A percentile compares a stretch with the other conserved stretches of the same genome.
Evolutionary conservation across 176 grass and related monocot genomes (phyloP).

Genomic region (Oryza rufipogon): DNA sequence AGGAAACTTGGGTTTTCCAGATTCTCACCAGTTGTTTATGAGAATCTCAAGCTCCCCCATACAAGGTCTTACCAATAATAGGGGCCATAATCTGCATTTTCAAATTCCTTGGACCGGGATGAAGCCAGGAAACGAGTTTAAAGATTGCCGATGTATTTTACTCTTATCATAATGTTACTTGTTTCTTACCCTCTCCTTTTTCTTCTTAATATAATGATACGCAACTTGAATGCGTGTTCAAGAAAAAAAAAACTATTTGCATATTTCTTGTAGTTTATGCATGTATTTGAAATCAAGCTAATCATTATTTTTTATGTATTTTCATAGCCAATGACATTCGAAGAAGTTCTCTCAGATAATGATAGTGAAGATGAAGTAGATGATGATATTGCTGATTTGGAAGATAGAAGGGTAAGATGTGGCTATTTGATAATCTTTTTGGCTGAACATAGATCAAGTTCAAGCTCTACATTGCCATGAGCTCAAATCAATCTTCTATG

Average conservation of each 20-base stretch:
- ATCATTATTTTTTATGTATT: slow-evolving; percentile 4
- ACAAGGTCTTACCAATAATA: too few species aligned
- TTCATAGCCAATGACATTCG: slow-evolving; percentile 72
- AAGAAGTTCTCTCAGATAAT: slow-evolving; percentile 69
- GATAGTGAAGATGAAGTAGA: slow-evolving; percentile 98
- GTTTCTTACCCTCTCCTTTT: too few species aligned
- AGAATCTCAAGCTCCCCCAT: too few species aligned
- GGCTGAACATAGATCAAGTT: slow-evolving; percentile 21
- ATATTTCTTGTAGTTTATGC: background rate
- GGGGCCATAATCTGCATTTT: background rate
- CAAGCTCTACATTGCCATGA: slow-evolving; percentile 5
- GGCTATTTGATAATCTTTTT: slow-evolving; percentile 16
- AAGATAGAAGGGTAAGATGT: slow-evolving; percentile 81
- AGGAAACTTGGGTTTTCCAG: too few species aligned
- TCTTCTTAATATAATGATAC: too few species aligned
- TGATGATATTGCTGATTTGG: slow-evolving; percentile 81
- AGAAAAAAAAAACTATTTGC: background rate
- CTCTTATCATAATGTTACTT: background rate
- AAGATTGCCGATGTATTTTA: background rate
- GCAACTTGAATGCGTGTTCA: too few species aligned
- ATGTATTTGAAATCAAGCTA: slow-evolving; percentile 38
- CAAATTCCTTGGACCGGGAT: background rate
- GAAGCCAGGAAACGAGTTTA: background rate
- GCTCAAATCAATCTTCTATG: slow-evolving; percentile 1
- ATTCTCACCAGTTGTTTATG: too few species aligned